Evolutionary conservation across 768 basidiomycete genomes (phyloP), one percentile per base, ranked within the genome.

Genomic region (Neoboletus subvelutipes): DNA sequence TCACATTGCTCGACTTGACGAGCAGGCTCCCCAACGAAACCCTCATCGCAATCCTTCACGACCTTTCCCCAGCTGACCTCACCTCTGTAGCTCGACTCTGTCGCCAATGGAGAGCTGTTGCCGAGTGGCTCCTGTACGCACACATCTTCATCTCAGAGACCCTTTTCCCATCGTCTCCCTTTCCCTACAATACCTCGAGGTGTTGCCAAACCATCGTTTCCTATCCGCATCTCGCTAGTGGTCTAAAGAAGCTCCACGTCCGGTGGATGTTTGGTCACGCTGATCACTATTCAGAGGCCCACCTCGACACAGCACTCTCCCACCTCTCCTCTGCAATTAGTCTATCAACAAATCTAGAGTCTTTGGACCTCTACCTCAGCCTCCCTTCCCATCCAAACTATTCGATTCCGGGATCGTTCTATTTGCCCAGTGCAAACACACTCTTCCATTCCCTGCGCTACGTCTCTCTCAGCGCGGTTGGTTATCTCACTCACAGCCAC

Each of bases 281-380:
- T 66, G 50, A 63, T 18, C 24, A n/a, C 13, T 8, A 4, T n/a
- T 36, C 24, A 6, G 2, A 45, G 6, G 69, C 67, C 13, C 61
- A 69, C 49, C 71, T 84, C 47, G 65, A 71, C 47, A 58, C 65
- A 36, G 72, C 78, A 39, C 77, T 81, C 42, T 73, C 75, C 12
- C 71, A 70, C 26, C 73, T 85, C 37, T 68, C 72, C 6, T 59
- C 70, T 34, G 70, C 71, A 40, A 64, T 83, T 29, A 73, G 64
- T 29, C 59, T 55, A n/a, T 70, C 80, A 7, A 55, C 60, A 17
- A 71, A 65, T 40, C 76, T 86, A 58, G 82, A 85, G 59, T 76
- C 77, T 8, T 77, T 87, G 55, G 86, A 86, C 49, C 29, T 47
- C n/a, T 13, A 31, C 45, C 71, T 87, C 34, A 76, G 74, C 54